A percentile compares a stretch with the other conserved stretches of the same genome.
Conservation (phyloP, 2,329 filamentous ascomycete genomes). For the Pseudocercospora macadamiae region DNA sequence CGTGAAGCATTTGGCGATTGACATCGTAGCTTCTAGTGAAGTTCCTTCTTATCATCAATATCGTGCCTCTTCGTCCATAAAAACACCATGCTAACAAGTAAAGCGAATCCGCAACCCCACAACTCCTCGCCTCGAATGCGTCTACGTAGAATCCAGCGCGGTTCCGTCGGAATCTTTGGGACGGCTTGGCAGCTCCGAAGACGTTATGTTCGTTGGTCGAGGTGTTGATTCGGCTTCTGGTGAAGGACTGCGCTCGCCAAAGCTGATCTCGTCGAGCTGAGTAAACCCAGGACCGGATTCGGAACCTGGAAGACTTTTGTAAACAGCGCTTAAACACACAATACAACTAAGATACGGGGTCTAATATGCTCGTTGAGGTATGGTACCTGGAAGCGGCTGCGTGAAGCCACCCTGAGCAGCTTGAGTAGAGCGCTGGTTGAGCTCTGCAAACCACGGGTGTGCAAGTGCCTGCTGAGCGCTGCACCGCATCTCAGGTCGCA, state of each 20-base stretch:
- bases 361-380: slow-evolving; percentile 32
- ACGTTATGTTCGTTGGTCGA: neutral
- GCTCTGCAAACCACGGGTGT: slow-evolving; percentile 73
- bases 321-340: neutral
- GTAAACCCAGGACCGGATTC: neutral
- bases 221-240: too few species aligned
- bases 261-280: neutral
- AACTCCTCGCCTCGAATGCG: slow-evolving; percentile 7
- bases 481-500: slow-evolving; percentile 83
- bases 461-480: slow-evolving; percentile 85
- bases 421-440: slow-evolving; percentile 21
- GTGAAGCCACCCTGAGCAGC: slow-evolving; percentile 29
- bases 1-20: neutral
- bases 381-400: slow-evolving; percentile 23
- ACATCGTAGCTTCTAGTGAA: neutral
- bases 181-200: neutral
- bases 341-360: neutral
- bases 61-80: neutral
- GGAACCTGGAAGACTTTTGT: neutral
- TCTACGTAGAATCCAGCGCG: neutral
- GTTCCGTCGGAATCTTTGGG: too few species aligned
- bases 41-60: neutral
- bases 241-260: neutral
- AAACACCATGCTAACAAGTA: neutral
- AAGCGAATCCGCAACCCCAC: neutral